phyloP scores from a whole-genome alignment of 2,329 filamentous ascomycete species.

The Fusarium irregulare region DNA sequence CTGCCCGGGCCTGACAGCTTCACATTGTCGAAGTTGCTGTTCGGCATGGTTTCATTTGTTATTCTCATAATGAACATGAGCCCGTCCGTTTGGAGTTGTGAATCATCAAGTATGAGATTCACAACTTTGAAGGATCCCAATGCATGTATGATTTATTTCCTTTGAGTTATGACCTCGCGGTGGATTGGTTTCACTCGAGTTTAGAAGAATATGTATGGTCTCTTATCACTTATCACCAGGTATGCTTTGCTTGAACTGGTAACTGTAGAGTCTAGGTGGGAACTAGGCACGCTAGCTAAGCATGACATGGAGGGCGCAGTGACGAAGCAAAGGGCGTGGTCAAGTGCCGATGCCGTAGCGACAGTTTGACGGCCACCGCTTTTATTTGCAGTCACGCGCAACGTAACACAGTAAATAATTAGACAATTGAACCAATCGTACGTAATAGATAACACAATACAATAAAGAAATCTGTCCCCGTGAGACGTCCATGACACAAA shows the following conservation, averaged over 20 bases:
- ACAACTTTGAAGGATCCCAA: background rate
- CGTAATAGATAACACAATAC: slow-evolving; percentile 26
- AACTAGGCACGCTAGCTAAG: slow-evolving; percentile 20
- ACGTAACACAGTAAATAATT: background rate
- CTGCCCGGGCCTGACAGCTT: background rate
- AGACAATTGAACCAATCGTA: slow-evolving; percentile 3
- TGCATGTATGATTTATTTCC: background rate
- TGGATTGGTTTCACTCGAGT: background rate
- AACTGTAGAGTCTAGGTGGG: background rate
- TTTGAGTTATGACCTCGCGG: background rate
- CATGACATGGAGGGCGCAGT: slow-evolving; percentile 29
- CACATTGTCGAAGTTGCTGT: background rate
- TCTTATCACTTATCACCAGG: background rate
- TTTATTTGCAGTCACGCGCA: slow-evolving; percentile 16
- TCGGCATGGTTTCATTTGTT: background rate
- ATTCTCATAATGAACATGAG: background rate
- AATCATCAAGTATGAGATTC: background rate
- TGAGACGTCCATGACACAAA: slow-evolving; percentile 27
- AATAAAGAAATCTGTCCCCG: slow-evolving; percentile 10
- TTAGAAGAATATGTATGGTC: background rate
- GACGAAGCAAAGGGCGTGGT: slow-evolving; percentile 36
- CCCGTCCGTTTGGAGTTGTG: background rate
- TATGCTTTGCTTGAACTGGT: background rate
- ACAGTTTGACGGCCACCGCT: slow-evolving; percentile 14
- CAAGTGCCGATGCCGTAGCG: slow-evolving; percentile 31